Evolutionary conservation across 495 filamentous ascomycete genomes (phyloP), one percentile per base, ranked within the genome.

Genomic region (Xylaria cubensis): DNA sequence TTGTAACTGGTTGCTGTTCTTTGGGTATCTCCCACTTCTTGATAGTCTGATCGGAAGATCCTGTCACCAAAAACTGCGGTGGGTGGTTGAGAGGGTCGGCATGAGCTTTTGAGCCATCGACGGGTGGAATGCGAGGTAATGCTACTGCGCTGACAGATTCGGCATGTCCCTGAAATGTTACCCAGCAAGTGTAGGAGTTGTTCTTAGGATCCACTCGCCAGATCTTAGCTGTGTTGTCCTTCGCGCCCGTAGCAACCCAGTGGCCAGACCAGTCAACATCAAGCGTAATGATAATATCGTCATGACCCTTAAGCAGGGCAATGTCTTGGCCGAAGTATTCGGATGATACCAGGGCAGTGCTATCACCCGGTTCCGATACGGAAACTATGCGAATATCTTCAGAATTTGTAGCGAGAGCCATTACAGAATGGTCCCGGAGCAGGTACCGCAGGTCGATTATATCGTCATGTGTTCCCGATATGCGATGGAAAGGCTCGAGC

Each of bases 381-480:
- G 93, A 93, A 17, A 99, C 89, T 67, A 99, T 86, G 46, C 95
- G 90, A 44, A 99, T 89, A 61, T 94, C 93, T 83, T 98, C 96
- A 1, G 94, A 93, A 82, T 98, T 99, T 19, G 95, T 98, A 10
- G 95, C 94, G 21, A 99, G 84, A 34, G 96, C 96, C 74, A 99
- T 86, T 66, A 94, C 85, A 26, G 92, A 94, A 59, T 89, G 88
- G 68, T 95, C 90, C 13, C 89, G 88, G 1, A 94, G 90, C 69
- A 97, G 87, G 76, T 94, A 97, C 32, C 90, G 92, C 29, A 98
- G 82, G 74, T 98, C 97, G 74, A 98, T 97, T 68, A 98, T 94
- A 78, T 98, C 96, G 77, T 98, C 96, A 80, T 98, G 94, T 44
- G 96, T 97, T 29, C 97, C 97, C 24, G 95, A 97, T 73, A 98